Conservation (phyloP, 106 monocot species). For the Dactylorhiza incarnata region DNA sequence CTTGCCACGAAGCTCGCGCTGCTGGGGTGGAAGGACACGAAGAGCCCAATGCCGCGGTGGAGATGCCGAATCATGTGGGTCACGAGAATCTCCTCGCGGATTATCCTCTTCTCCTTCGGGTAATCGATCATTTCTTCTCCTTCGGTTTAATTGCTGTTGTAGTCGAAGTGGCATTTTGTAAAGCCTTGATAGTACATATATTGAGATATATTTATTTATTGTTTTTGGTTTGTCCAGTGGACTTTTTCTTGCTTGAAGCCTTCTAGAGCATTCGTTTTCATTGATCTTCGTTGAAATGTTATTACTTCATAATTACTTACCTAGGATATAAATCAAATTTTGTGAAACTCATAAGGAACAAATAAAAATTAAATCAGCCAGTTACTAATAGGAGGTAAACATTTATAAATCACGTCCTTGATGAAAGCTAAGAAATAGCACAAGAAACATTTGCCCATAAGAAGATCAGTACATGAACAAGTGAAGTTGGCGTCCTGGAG, state of each 20-base stretch:
- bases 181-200: not conserved
- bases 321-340: not conserved
- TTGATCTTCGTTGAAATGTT: not conserved
- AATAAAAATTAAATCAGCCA: not conserved
- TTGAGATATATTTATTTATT: too few species aligned
- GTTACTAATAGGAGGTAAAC: not conserved
- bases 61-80: constrained; percentile 80
- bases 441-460: not conserved
- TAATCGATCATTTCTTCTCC: constrained; percentile 7
- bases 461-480: not conserved
- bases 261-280: not conserved
- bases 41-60: constrained; percentile 76
- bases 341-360: not conserved
- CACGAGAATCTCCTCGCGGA: constrained; percentile 63
- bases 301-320: not conserved
- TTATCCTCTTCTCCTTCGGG: constrained; percentile 93
- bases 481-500: not conserved
- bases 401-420: not conserved
- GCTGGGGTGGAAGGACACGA: constrained; percentile 69
- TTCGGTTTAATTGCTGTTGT: not conserved
- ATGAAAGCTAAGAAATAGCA: not conserved
- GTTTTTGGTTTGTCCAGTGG: not conserved
- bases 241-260: not conserved
- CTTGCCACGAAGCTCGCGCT: constrained; percentile 59
- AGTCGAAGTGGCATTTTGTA: not conserved